Evolutionary conservation across 805 yeast genomes (phyloP).

Genomic region (Zygoascus ofunaensis): DNA sequence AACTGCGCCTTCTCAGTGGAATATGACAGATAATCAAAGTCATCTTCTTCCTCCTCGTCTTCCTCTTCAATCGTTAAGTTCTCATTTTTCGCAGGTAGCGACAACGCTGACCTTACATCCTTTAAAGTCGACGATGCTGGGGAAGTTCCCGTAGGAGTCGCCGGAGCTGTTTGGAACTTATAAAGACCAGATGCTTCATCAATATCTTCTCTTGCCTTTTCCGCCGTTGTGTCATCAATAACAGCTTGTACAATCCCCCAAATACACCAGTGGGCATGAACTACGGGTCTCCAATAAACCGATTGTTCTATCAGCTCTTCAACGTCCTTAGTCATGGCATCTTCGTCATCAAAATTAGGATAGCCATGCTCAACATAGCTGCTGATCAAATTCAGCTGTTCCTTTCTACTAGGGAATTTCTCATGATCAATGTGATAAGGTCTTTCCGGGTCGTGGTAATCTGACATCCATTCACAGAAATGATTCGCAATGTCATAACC

Average conservation of each 20-base stretch:
- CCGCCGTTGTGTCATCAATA: conserved; percentile 34
- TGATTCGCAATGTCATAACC: conserved; percentile 91
- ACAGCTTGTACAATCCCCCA: conserved; percentile 90
- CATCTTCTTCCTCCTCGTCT: conserved; percentile 39
- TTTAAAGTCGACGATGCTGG: neutral
- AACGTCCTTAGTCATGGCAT: conserved; percentile 36
- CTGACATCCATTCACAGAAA: conserved; percentile 95
- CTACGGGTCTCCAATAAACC: conserved; percentile 71
- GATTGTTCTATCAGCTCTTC: conserved; percentile 54
- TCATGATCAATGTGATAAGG: conserved; percentile 47
- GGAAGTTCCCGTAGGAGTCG: neutral
- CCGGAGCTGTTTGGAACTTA: conserved; percentile 17
- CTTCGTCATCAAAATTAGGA: conserved; percentile 26
- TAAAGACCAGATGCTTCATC: conserved; percentile 33
- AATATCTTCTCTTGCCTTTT: conserved; percentile 27
- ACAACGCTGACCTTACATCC: neutral
- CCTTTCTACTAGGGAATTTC: conserved; percentile 57
- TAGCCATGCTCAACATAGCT: conserved; percentile 60
- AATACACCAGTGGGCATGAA: conserved; percentile 70
- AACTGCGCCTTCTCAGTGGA: conserved; percentile 64
- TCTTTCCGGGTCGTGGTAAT: conserved; percentile 59
- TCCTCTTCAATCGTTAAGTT: neutral
- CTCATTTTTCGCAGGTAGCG: conserved; percentile 1
- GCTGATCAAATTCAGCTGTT: conserved; percentile 60
- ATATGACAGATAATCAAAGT: conserved; percentile 71